Base-by-base conservation (phyloP, 1,284 basidiomycete genomes). In the Anthracocystis walkeri region DNA sequence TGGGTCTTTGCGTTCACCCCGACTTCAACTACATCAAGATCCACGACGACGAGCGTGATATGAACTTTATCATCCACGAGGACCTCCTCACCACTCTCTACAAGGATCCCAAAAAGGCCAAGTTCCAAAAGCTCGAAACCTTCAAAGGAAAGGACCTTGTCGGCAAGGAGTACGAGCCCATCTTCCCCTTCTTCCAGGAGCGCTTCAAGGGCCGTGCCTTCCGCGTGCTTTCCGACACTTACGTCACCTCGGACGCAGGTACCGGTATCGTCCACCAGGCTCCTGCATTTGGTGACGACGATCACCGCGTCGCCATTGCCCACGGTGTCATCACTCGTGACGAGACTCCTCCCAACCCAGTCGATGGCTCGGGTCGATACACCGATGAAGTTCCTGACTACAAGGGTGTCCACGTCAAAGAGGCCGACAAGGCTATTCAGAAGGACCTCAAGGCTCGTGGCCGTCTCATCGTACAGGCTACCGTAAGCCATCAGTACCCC, bases 251-350 rank as follows among this genome's bases (percentile, higher is more conserved):
- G 77, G 89, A 91, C 14, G 93, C 95, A 62, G 96, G 97, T 87
- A 99, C 97, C 41, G 96, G 96, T 85, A 96, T 99, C 82, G 97
- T 99, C 53, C 97, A 99, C 86, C 97, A 99, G 87, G 95, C 97
- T 1, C 97, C 97, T 2, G 95, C 93, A 0, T 99, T 97, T 83
- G 97, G 97, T 89, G 97, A 98, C 83, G 97, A 99, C 82, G 97
- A 99, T 90, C 93, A 98, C 87, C 93, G 96, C 67, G 90, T 99
- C 79, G 91, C 93, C 31, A 89, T 97, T 68, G 91, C 90, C 2
- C 89, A 97, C 83, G 93, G 92, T 27, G 89, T 98, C 66, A 87
- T 98, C 35, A 88, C 88, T 29, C 88, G 90, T 1, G 95, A 97
- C 61, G 94, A 96, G 85, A 91, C 94, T 89, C 95, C 97, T 0